Base-by-base conservation (phyloP, 208 protist species). In the Plasmodiophora brassicae region DNA sequence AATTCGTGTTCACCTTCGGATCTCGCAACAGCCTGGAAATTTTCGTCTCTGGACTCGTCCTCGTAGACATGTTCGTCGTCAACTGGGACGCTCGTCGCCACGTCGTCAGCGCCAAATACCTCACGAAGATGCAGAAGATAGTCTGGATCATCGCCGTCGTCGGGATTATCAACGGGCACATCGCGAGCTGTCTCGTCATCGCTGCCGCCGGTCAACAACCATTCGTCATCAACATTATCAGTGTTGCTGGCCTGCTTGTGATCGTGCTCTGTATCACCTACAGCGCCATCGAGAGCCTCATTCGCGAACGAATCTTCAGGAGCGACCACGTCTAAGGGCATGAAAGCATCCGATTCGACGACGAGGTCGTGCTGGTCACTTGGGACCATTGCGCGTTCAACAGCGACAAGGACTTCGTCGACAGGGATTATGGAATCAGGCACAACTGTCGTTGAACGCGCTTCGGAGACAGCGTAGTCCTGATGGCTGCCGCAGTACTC, bases 61-160 rank as follows among this genome's bases (percentile, higher is more conserved):
- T 57, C 50, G 50, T 57, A 57, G 50, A 57, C 25, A 57, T 57
- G 36, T n/a, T 85, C 72, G 72, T 85, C 72, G 36, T n/a, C 5
- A n/a, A 35, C 1, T 1, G 72, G n/a, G 43, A 46, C 72, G 36
- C 10, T 35, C 1, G 72, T 46, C 1, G 28, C 43, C 39, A 35
- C 72, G 38, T 85, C 72, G 43, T 44, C 36, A 20, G 72, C 38
- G 25, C 43, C 72, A 8, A 85, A 85, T 1, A 85, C 72, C n/a
- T 85, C 72, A 46, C 72, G 72, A 35, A 85, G 43, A 85, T 85
- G 72, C 72, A 46, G 39, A 35, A 85, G 28, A 1, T 85, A 35
- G 28, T 85, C 72, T 35, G 36, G n/a, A 32, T 85, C 71, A 22
- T 84, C 72, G n/a, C n/a, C 72, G 36, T 85, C 72, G 43, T 85